phyloP scores from a whole-genome alignment of 306 rosid genomes.

The Rosa multiflora region DNA sequence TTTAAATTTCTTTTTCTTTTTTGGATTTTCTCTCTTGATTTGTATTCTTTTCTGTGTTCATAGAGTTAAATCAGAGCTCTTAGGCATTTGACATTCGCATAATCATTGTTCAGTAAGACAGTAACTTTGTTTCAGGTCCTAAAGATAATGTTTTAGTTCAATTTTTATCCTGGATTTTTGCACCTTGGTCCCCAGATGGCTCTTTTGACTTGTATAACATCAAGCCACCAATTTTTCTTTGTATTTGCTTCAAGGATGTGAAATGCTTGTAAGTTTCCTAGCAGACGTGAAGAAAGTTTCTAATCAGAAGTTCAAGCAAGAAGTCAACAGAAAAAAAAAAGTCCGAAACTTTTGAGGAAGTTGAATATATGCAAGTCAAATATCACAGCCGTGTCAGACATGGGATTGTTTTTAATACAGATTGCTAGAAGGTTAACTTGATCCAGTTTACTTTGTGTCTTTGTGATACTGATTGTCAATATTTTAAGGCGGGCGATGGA shows the following conservation, averaged over 20 bases:
- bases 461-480: background rate
- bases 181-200: background rate
- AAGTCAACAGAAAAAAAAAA: background rate
- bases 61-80: constrained; percentile 5
- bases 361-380: constrained; percentile 10
- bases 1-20: background rate
- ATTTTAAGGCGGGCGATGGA: no score
- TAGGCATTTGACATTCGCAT: background rate
- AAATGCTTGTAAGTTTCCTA: background rate
- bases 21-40: background rate
- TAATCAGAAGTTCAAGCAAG: background rate
- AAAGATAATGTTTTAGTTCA: background rate
- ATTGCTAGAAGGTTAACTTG: background rate
- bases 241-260: background rate
- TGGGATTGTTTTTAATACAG: background rate
- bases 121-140: constrained; percentile 10
- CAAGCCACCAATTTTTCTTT: background rate
- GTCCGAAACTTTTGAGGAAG: background rate
- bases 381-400: background rate
- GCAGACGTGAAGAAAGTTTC: background rate
- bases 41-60: background rate
- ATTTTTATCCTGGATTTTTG: background rate
- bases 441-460: background rate
- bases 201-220: background rate
- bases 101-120: background rate